A percentile compares a stretch with the other conserved stretches of the same genome.
phyloP scores from a whole-genome alignment of 2,329 filamentous ascomycete species.

The Alternaria gansuensis region DNA sequence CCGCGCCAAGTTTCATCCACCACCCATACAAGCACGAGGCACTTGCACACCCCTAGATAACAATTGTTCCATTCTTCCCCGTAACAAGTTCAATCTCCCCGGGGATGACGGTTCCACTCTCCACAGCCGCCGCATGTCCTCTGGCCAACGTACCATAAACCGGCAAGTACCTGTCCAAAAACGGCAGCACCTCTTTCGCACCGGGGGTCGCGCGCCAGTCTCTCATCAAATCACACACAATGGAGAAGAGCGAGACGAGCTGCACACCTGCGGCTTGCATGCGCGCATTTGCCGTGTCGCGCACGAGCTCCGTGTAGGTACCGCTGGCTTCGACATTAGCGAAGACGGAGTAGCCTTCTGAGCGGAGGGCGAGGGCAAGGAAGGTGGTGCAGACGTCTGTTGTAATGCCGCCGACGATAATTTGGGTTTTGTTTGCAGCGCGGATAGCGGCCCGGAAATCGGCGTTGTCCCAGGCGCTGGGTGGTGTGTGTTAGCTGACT shows the following conservation, averaged over 20 bases:
- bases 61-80: constrained; percentile 29
- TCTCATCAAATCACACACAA: constrained; percentile 74
- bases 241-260: constrained; percentile 68
- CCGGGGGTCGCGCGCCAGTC: constrained; percentile 70
- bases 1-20: not conserved
- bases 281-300: constrained; percentile 70
- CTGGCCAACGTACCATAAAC: constrained; percentile 71
- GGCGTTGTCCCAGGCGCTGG: constrained; percentile 73
- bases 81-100: constrained; percentile 59
- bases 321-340: constrained; percentile 77
- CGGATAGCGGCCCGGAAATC: constrained; percentile 72
- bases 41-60: not conserved
- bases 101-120: constrained; percentile 66
- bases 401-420: constrained; percentile 76
- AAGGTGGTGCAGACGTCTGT: constrained; percentile 82
- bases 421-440: constrained; percentile 71
- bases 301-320: constrained; percentile 68
- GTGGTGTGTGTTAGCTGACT: constrained; percentile 7
- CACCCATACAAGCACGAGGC: too few species aligned
- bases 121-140: constrained; percentile 67
- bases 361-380: constrained; percentile 74
- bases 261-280: constrained; percentile 74
- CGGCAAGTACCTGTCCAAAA: constrained; percentile 70
- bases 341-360: constrained; percentile 76
- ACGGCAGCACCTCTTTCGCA: constrained; percentile 66